Percentiles rank a stretch among this genome's conserved stretches.
Evolutionary conservation across 805 yeast genomes (phyloP).

Genomic region (Wickerhamia fluorescens): DNA sequence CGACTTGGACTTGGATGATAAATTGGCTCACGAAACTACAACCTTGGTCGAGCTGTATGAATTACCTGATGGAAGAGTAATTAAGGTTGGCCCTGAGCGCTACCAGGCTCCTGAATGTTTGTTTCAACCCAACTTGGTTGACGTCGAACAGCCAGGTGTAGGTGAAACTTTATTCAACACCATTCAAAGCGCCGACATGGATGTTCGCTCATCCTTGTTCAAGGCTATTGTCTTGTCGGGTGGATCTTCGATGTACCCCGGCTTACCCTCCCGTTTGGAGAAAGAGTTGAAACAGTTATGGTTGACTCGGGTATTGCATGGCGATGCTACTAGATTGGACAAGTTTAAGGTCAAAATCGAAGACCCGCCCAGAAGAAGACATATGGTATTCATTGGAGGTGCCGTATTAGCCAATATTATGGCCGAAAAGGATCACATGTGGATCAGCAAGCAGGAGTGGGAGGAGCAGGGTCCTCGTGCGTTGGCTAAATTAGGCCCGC

Average conservation of each 20-base stretch:
- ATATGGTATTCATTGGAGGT: constrained; percentile 98
- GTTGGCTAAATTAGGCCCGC: constrained; percentile 84
- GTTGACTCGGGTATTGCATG: constrained; percentile 81
- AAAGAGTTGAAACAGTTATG: constrained; percentile 95
- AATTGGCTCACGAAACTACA: constrained; percentile 89
- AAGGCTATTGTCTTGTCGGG: constrained; percentile 93
- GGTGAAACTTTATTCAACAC: constrained; percentile 87
- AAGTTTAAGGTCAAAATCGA: constrained; percentile 95
- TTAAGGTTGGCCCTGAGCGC: constrained; percentile 91
- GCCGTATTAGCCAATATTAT: constrained; percentile 95
- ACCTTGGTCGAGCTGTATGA: constrained; percentile 86
- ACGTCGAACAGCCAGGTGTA: constrained; percentile 93
- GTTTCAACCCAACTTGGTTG: constrained; percentile 93
- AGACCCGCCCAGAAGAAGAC: constrained; percentile 98
- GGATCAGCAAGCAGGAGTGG: constrained; percentile 96
- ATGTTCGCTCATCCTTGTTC: constrained; percentile 79
- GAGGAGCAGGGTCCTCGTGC: constrained; percentile 90
- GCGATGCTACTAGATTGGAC: constrained; percentile 78
- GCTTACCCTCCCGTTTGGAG: constrained; percentile 90
- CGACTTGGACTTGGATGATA: constrained; percentile 84
- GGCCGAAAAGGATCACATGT: constrained; percentile 98
- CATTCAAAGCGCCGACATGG: constrained; percentile 91
- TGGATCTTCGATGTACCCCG: constrained; percentile 98
- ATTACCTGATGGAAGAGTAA: constrained; percentile 93
- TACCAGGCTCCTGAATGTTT: constrained; percentile 96